Evolutionary conservation across 352 stramenopile species (phyloP).

Genomic region (Aphanomyces stellatus): DNA sequence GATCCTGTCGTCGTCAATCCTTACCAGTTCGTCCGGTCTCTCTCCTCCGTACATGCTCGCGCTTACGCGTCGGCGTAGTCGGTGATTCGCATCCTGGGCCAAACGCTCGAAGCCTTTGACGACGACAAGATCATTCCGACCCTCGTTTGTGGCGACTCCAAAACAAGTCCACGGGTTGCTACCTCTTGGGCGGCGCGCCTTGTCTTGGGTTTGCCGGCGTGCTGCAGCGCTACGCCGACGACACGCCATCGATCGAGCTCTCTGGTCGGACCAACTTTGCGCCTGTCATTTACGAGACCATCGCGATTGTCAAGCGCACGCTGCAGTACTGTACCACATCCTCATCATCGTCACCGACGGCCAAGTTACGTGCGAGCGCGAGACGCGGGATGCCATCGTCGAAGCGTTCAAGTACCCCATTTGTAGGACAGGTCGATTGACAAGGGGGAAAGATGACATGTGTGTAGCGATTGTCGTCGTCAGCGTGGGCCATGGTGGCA

Average conservation of each 20-base stretch:
- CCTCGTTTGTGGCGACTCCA: constrained; percentile 55
- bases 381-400: constrained; percentile 80
- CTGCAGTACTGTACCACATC: constrained; percentile 65
- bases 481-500: constrained; percentile 60
- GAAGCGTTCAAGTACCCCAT: constrained; percentile 62
- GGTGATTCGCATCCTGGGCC: constrained; percentile 65
- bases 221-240: constrained; percentile 45
- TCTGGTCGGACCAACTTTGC: constrained; percentile 58
- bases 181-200: constrained; percentile 33
- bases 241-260: constrained; percentile 47
- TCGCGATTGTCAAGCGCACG: constrained; percentile 40
- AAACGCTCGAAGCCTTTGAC: constrained; percentile 61
- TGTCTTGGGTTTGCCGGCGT: constrained; percentile 55
- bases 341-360: constrained; percentile 84
- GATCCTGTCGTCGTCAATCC: constrained; percentile 48
- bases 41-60: too few relatives aligned
- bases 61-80: too few relatives aligned
- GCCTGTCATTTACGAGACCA: constrained; percentile 52
- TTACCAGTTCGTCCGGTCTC: constrained; percentile 65
- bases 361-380: constrained; percentile 82
- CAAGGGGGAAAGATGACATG: not conserved
- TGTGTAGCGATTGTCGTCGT: constrained; percentile 61
- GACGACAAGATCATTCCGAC: constrained; percentile 73
- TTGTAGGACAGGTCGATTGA: constrained; percentile 32
- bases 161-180: constrained; percentile 39